These are phyloP conservation scores for Casuarina glauca DNA, from an alignment of 306 rosid species.

Conservation along the genomic window DNA sequence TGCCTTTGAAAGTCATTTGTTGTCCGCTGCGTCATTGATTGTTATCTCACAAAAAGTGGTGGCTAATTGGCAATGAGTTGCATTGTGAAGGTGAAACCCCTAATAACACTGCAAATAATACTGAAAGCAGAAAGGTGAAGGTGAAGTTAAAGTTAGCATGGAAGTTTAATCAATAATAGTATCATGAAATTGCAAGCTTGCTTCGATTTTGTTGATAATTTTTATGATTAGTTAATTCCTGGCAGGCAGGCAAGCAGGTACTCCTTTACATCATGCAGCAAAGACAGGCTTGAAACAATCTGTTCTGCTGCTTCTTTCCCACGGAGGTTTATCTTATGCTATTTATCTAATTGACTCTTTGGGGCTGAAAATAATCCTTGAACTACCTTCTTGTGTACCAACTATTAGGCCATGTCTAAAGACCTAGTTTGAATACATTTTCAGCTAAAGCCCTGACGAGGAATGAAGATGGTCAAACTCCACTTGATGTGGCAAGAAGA, in stretches of 20 bases:
- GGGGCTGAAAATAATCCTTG: background rate
- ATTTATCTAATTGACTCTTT: background rate
- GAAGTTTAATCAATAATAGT: background rate
- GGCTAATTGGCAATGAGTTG: background rate
- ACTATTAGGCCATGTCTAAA: background rate
- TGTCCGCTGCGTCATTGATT: background rate
- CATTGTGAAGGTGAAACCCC: background rate
- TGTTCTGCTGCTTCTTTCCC: slow-evolving; percentile 22
- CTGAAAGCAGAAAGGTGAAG: background rate
- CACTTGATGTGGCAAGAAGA: slow-evolving; percentile 30
- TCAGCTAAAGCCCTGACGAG: slow-evolving; percentile 25
- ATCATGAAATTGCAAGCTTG: background rate
- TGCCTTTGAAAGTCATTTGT: background rate
- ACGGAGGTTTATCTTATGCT: slow-evolving; percentile 17
- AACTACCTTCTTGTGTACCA: background rate
- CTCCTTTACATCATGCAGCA: slow-evolving; percentile 33
- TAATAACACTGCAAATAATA: background rate
- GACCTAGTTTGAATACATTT: slow-evolving; percentile 1
- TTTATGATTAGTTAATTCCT: background rate
- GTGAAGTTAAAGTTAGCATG: background rate
- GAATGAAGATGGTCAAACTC: slow-evolving; percentile 33
- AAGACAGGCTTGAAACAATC: slow-evolving; percentile 12
- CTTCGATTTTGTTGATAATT: background rate
- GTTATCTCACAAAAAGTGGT: background rate
- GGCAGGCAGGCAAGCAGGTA: slow-evolving; percentile 25